Percentiles rank a stretch among this genome's conserved stretches.
Conservation (phyloP, 495 filamentous ascomycete species). For the Lasiosphaeria ovina region DNA sequence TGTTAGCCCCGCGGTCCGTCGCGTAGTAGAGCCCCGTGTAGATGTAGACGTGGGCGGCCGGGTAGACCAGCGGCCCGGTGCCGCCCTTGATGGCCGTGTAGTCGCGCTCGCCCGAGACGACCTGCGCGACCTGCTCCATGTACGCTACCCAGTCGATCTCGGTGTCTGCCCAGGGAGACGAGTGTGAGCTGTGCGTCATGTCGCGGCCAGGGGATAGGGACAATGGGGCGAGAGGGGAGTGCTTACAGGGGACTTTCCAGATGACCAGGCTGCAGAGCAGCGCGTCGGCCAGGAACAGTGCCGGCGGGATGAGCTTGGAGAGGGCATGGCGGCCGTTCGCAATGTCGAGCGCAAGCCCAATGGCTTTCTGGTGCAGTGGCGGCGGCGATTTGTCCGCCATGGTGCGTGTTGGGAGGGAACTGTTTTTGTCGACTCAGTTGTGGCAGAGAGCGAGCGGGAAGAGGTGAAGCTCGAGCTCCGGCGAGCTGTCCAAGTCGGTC, state of each 20-base stretch:
- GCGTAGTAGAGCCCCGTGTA: conserved; percentile 77
- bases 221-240: background rate
- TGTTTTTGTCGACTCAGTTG: conserved; percentile 8
- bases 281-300: conserved; percentile 72
- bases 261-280: conserved; percentile 73
- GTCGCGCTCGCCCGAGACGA: conserved; percentile 78
- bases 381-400: conserved; percentile 6
- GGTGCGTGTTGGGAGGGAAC: no score
- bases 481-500: no score
- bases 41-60: conserved; percentile 87
- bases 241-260: conserved; percentile 81
- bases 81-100: conserved; percentile 82
- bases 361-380: conserved; percentile 15
- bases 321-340: conserved; percentile 42
- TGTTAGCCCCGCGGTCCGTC: conserved; percentile 73
- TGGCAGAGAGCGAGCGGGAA: no score
- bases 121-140: conserved; percentile 87
- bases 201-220: background rate
- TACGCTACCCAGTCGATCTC: conserved; percentile 98
- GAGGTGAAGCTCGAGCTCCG: no score
- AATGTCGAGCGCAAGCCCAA: conserved; percentile 33
- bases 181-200: conserved; percentile 12
- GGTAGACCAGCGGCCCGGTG: conserved; percentile 92
- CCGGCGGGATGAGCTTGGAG: conserved; percentile 48
- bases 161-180: conserved; percentile 61